Evolutionary conservation across 495 filamentous ascomycete species (phyloP).

Genomic region (Talaromyces liani): DNA sequence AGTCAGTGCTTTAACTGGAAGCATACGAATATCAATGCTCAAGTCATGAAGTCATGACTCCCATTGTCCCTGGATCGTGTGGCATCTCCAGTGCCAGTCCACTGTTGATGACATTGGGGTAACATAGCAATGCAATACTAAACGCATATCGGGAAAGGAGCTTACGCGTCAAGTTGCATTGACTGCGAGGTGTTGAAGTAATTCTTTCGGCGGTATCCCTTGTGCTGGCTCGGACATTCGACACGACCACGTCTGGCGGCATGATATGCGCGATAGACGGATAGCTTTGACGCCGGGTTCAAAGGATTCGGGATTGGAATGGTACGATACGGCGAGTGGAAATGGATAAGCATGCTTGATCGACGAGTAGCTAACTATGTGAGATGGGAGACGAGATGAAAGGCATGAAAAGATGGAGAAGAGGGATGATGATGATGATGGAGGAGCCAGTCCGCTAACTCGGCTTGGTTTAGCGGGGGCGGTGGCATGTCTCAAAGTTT

Average conservation of each 20-base stretch:
- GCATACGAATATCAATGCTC: not conserved
- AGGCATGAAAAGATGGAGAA: not conserved
- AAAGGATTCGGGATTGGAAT: not conserved
- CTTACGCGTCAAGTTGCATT: not conserved
- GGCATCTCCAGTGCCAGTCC: not conserved
- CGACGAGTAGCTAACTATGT: not conserved
- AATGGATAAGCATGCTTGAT: not conserved
- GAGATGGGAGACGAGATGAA: not conserved
- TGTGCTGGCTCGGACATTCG: not conserved
- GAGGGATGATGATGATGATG: not conserved
- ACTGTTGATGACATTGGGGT: not conserved
- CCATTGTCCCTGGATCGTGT: not conserved
- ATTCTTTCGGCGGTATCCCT: not conserved
- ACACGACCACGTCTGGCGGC: not conserved
- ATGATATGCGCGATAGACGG: not conserved
- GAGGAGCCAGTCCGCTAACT: not conserved
- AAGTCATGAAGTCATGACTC: not conserved
- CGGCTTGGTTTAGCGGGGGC: not conserved
- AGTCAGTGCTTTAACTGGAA: not conserved
- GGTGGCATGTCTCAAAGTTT: not conserved
- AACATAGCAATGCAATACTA: not conserved
- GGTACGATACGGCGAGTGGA: not conserved
- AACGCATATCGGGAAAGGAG: not conserved
- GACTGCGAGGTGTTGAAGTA: not conserved
- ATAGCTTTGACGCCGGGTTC: not conserved